phyloP scores from a whole-genome alignment of 352 stramenopile genomes.

The Globisporangium cederbergense region DNA sequence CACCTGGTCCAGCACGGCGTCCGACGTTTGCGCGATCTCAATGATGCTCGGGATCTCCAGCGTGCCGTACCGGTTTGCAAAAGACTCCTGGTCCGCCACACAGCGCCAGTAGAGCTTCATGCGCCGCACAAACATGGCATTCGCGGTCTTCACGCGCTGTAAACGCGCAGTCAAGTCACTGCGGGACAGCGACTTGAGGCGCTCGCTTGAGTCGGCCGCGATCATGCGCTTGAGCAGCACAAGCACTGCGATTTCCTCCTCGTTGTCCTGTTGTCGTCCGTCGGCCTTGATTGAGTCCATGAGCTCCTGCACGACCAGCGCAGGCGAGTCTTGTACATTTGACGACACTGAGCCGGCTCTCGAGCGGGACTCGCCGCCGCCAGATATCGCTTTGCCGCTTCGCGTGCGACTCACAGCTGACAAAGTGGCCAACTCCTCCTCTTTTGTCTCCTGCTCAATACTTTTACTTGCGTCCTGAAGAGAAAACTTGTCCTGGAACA shows the following conservation, averaged over 20 bases:
- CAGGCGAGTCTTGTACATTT: background rate
- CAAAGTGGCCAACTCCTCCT: background rate
- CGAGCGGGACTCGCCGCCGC: background rate
- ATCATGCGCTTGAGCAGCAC: conserved; percentile 56
- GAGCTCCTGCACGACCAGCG: conserved; percentile 23
- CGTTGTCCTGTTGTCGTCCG: conserved; percentile 27
- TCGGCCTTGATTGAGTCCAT: conserved; percentile 29
- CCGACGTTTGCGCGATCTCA: conserved; percentile 52
- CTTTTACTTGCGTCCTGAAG: conserved; percentile 13
- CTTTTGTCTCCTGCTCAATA: conserved; percentile 6
- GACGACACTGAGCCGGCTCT: background rate
- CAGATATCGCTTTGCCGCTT: conserved; percentile 20
- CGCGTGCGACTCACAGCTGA: conserved; percentile 17
- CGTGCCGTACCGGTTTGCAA: conserved; percentile 8
- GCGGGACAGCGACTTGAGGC: conserved; percentile 50
- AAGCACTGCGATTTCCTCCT: conserved; percentile 62
- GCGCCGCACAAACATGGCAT: conserved; percentile 66
- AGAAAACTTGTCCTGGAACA: conserved; percentile 74
- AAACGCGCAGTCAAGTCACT: conserved; percentile 39
- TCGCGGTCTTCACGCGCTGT: conserved; percentile 39
- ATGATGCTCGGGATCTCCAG: conserved; percentile 44
- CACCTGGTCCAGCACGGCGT: conserved; percentile 66
- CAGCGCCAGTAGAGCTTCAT: conserved; percentile 88
- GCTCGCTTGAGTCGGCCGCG: conserved; percentile 44
- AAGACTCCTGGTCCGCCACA: conserved; percentile 33